Conservation (phyloP, 1,284 basidiomycete genomes). For the Ceratobasidium sp. region DNA sequence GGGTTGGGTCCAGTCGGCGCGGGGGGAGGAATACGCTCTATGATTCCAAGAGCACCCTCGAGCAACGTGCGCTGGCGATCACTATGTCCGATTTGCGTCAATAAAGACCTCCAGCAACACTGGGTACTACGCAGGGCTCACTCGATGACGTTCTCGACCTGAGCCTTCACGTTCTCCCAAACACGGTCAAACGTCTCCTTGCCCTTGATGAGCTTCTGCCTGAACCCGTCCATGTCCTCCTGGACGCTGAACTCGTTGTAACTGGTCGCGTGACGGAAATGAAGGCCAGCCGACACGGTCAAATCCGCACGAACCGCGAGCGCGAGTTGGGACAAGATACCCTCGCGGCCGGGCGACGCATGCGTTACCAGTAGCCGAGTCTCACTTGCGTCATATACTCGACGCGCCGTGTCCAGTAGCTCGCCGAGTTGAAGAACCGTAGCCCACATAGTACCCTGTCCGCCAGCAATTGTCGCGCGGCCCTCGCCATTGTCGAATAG, state of each 20-base stretch:
- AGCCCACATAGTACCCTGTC: slow-evolving; percentile 99
- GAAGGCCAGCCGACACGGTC: slow-evolving; percentile 93
- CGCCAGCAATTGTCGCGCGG: slow-evolving; percentile 94
- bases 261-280: slow-evolving; percentile 96
- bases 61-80: slow-evolving; percentile 90
- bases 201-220: slow-evolving; percentile 82
- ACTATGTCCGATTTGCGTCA: slow-evolving; percentile 52
- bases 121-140: slow-evolving; percentile 49
- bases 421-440: slow-evolving; percentile 98
- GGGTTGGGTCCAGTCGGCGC: slow-evolving; percentile 51
- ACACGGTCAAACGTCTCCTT: slow-evolving; percentile 90
- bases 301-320: slow-evolving; percentile 94
- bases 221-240: slow-evolving; percentile 89
- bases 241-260: slow-evolving; percentile 99
- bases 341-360: slow-evolving; percentile 92
- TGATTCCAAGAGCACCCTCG: slow-evolving; percentile 89
- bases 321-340: slow-evolving; percentile 91
- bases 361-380: slow-evolving; percentile 95
- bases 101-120: slow-evolving; percentile 4
- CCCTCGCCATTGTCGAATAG: slow-evolving; percentile 98
- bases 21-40: slow-evolving; percentile 81
- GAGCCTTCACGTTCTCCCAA: slow-evolving; percentile 93
- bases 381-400: slow-evolving; percentile 92
- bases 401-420: slow-evolving; percentile 96
- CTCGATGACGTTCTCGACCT: slow-evolving; percentile 94